Conservation (phyloP, 306 rosid species). For the Quillaja saponaria region DNA sequence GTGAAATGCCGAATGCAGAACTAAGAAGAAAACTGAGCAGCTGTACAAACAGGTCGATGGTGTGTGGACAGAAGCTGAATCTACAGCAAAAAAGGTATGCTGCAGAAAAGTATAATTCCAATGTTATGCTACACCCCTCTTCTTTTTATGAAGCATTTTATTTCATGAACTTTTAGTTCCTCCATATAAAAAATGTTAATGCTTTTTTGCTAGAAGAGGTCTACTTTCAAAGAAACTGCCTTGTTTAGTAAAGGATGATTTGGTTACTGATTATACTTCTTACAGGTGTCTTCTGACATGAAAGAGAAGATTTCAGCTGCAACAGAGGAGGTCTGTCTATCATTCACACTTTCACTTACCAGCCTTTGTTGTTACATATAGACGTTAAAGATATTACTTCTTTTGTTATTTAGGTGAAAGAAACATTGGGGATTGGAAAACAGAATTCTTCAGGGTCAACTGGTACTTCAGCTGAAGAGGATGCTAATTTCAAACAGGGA, state of each 20-base stretch:
- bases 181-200: slow-evolving; percentile 4
- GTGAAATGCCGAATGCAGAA: slow-evolving; percentile 94
- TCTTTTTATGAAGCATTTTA: slow-evolving; percentile 3
- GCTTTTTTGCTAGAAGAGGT: slow-evolving; percentile 1
- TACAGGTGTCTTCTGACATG: slow-evolving; percentile 74
- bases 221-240: slow-evolving; percentile 26
- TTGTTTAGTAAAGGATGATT: neutral
- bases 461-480: slow-evolving; percentile 50
- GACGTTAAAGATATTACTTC: slow-evolving; percentile 4
- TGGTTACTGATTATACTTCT: too few relatives aligned
- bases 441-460: slow-evolving; percentile 57
- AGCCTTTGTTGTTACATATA: slow-evolving; percentile 13
- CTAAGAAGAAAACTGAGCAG: slow-evolving; percentile 87
- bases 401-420: slow-evolving; percentile 66
- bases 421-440: slow-evolving; percentile 65
- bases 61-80: slow-evolving; percentile 87
- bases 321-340: slow-evolving; percentile 70
- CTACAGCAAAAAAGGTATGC: slow-evolving; percentile 73
- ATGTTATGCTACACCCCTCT: neutral
- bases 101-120: neutral
- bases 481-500: slow-evolving; percentile 46
- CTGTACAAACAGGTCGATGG: slow-evolving; percentile 89
- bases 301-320: slow-evolving; percentile 87
- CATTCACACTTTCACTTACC: slow-evolving; percentile 10
- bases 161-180: slow-evolving; percentile 3